These are phyloP conservation scores for Podospora australis DNA, from an alignment of 495 filamentous ascomycete species.

Conservation along the genomic window DNA sequence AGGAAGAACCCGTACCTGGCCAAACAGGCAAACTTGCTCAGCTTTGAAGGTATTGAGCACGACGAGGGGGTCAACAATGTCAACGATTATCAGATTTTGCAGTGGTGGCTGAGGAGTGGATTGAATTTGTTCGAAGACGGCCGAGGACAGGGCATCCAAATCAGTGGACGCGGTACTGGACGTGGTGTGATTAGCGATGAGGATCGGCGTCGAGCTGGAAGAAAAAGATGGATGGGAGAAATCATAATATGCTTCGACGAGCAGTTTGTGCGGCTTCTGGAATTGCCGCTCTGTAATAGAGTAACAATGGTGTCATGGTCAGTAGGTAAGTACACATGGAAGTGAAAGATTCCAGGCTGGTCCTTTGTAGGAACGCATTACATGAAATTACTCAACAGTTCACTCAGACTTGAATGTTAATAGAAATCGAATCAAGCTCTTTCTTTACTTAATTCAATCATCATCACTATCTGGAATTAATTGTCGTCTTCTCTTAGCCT, in stretches of 20 bases:
- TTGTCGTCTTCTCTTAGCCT: slow-evolving; percentile 15
- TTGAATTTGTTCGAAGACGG: not conserved
- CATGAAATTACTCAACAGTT: not conserved
- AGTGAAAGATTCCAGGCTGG: not conserved
- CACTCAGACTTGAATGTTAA: too few species aligned
- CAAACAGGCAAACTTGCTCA: too few species aligned
- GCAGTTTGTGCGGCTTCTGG: too few species aligned
- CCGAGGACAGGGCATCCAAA: not conserved
- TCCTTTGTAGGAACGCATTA: not conserved
- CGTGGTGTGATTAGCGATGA: too few species aligned
- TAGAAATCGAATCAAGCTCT: not conserved
- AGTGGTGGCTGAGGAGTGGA: not conserved
- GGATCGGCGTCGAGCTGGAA: too few species aligned
- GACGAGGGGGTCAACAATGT: not conserved
- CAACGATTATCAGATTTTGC: not conserved
- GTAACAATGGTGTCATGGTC: not conserved
- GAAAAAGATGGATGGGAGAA: too few species aligned
- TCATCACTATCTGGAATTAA: slow-evolving; percentile 24
- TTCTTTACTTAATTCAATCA: slow-evolving; percentile 9
- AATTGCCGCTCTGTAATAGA: too few species aligned
- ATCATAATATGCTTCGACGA: too few species aligned
- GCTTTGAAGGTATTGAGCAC: too few species aligned
- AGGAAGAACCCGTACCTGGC: not conserved
- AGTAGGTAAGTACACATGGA: not conserved
- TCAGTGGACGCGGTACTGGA: too few species aligned